A percentile compares a stretch with the other conserved stretches of the same genome.
phyloP scores from a whole-genome alignment of 768 basidiomycete genomes.

The Calocera viscosa region DNA sequence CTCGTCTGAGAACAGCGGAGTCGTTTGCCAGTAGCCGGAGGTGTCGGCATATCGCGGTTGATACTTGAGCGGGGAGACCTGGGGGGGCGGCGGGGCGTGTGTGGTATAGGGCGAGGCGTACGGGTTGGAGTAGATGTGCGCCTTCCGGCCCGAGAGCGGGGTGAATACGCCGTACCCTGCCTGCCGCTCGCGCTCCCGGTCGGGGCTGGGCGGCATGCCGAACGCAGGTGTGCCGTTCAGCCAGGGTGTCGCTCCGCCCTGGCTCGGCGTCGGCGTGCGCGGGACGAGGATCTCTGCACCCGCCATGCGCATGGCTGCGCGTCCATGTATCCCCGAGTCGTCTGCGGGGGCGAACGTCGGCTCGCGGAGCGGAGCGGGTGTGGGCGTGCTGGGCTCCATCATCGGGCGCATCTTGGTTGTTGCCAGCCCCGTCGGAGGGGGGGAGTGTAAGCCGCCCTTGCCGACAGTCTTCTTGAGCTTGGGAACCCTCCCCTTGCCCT shows the following conservation, averaged over 20 bases:
- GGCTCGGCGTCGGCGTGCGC: background rate
- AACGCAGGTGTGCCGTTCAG: background rate
- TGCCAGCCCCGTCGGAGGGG: background rate
- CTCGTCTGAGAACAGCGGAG: background rate
- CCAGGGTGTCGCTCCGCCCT: background rate
- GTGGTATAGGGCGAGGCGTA: background rate
- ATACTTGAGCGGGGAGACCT: background rate
- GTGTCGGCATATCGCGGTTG: background rate
- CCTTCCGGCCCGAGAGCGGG: background rate
- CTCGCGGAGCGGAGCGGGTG: background rate
- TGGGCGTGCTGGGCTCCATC: background rate
- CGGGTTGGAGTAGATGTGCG: background rate
- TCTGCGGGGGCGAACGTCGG: constrained; percentile 3
- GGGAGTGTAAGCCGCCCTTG: background rate
- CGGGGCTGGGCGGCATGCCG: background rate
- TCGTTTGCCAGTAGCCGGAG: background rate
- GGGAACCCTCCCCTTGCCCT: background rate
- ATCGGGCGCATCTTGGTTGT: background rate
- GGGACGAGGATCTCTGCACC: constrained; percentile 5
- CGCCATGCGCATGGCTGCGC: background rate
- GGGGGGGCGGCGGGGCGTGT: background rate
- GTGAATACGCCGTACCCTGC: background rate
- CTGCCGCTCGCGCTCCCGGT: background rate
- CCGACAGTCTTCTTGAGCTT: background rate
- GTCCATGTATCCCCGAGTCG: background rate